A percentile compares a stretch with the other conserved stretches of the same genome.
These are phyloP conservation scores for Skeletonema costatum DNA, from an alignment of 108 stramenopile genomes.

Conservation along the genomic window DNA sequence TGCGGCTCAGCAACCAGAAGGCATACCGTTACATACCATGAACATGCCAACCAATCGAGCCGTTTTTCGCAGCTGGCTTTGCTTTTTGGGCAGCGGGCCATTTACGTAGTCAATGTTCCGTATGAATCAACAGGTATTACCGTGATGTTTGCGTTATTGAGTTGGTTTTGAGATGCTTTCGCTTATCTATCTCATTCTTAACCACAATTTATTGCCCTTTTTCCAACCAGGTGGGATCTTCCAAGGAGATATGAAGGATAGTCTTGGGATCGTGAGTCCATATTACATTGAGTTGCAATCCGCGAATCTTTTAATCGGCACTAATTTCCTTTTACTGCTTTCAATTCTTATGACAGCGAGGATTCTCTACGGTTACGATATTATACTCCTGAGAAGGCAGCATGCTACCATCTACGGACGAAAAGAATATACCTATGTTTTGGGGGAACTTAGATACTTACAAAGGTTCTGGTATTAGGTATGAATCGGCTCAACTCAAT, in stretches of 20 bases:
- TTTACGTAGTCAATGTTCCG: conserved; percentile 82
- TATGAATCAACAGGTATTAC: conserved; percentile 92
- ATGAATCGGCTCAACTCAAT: conserved; percentile 86
- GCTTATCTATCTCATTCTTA: neutral
- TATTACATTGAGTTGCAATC: conserved; percentile 66
- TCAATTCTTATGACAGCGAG: neutral
- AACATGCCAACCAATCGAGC: conserved; percentile 76
- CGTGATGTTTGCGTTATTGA: conserved; percentile 52
- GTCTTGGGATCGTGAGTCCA: conserved; percentile 52
- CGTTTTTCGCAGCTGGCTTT: conserved; percentile 96
- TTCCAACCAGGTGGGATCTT: conserved; percentile 53
- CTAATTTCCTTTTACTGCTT: neutral
- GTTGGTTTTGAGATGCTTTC: neutral
- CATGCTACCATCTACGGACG: conserved; percentile 90
- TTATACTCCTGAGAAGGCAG: conserved; percentile 77
- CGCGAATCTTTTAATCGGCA: conserved; percentile 9
- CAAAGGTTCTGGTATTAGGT: conserved; percentile 61
- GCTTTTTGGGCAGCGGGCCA: conserved; percentile 90
- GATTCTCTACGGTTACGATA: conserved; percentile 81
- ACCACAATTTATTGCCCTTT: neutral
- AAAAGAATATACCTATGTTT: conserved; percentile 70
- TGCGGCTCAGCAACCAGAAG: conserved; percentile 89
- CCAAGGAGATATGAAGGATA: conserved; percentile 86
- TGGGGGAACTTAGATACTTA: conserved; percentile 79
- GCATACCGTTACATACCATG: conserved; percentile 49